A percentile compares a stretch with the other conserved stretches of the same genome.
Evolutionary conservation across 2,329 filamentous ascomycete genomes (phyloP).

Genomic region (Fonsecaea multimorphosa): DNA sequence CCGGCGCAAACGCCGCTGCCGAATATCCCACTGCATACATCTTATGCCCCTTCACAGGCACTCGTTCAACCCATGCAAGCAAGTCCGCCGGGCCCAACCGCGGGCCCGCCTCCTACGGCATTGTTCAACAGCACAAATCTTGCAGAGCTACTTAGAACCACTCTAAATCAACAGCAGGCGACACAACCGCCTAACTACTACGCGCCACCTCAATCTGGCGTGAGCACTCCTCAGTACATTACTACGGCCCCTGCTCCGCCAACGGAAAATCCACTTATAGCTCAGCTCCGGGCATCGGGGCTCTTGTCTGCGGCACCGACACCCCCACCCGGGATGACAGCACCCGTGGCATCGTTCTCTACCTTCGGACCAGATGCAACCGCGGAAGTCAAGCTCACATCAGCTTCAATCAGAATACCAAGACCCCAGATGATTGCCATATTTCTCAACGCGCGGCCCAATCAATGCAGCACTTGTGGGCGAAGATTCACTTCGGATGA

Average conservation of each 20-base stretch:
- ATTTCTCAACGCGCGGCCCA: conserved; percentile 81
- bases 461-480: conserved; percentile 90
- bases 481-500: conserved; percentile 80
- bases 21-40: conserved; percentile 42
- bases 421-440: conserved; percentile 74
- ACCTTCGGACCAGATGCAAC: conserved; percentile 42
- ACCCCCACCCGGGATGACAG: conserved; percentile 49
- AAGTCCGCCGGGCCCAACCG: conserved; percentile 13
- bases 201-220: conserved; percentile 21
- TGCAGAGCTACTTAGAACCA: conserved; percentile 53
- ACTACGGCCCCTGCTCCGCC: conserved; percentile 45
- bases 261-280: conserved; percentile 66
- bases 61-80: conserved; percentile 40
- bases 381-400: conserved; percentile 59
- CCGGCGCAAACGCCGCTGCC: conserved; percentile 45
- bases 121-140: conserved; percentile 52
- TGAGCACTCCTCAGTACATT: conserved; percentile 20
- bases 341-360: conserved; percentile 40
- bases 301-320: conserved; percentile 61
- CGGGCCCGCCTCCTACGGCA: conserved; percentile 39
- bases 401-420: conserved; percentile 75
- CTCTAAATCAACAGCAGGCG: conserved; percentile 55
- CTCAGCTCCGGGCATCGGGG: conserved; percentile 71
- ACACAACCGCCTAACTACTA: conserved; percentile 38
- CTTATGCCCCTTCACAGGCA: conserved; percentile 43